Percentiles rank a stretch among this genome's conserved stretches.
phyloP scores from a whole-genome alignment of 495 filamentous ascomycete genomes.

The Aspergillus steynii region DNA sequence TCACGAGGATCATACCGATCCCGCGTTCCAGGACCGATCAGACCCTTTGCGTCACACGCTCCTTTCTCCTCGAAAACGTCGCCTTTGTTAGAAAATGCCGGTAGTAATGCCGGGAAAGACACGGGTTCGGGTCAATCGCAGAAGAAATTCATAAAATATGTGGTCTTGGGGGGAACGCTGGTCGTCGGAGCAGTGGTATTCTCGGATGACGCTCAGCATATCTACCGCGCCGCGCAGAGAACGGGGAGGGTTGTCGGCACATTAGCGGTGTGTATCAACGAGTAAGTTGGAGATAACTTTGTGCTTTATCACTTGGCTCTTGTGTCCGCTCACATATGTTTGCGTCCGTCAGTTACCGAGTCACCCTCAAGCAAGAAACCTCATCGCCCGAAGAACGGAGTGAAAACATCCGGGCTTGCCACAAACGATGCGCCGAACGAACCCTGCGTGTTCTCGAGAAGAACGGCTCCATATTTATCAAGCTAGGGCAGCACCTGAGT shows the following conservation, averaged over 20 bases:
- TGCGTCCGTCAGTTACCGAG: constrained; percentile 67
- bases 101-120: constrained; percentile 15
- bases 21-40: neutral
- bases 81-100: constrained; percentile 17
- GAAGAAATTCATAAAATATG: constrained; percentile 42
- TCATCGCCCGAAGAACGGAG: constrained; percentile 61
- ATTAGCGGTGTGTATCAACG: constrained; percentile 81
- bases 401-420: constrained; percentile 75
- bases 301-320: neutral
- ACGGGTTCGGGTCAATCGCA: constrained; percentile 20
- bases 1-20: constrained; percentile 6
- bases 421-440: constrained; percentile 88
- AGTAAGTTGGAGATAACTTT: constrained; percentile 56
- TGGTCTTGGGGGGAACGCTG: constrained; percentile 54
- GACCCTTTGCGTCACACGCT: constrained; percentile 8
- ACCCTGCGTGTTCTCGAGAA: constrained; percentile 85
- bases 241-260: constrained; percentile 77
- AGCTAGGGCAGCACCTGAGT: constrained; percentile 93
- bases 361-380: constrained; percentile 67
- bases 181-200: constrained; percentile 62
- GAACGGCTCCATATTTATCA: constrained; percentile 98
- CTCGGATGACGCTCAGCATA: constrained; percentile 70
- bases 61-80: constrained; percentile 22
- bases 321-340: constrained; percentile 1
- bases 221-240: constrained; percentile 70